Percentiles rank a stretch among this genome's conserved stretches.
Evolutionary conservation across 2,329 filamentous ascomycete genomes (phyloP).

Genomic region (Monilinia fructicola): DNA sequence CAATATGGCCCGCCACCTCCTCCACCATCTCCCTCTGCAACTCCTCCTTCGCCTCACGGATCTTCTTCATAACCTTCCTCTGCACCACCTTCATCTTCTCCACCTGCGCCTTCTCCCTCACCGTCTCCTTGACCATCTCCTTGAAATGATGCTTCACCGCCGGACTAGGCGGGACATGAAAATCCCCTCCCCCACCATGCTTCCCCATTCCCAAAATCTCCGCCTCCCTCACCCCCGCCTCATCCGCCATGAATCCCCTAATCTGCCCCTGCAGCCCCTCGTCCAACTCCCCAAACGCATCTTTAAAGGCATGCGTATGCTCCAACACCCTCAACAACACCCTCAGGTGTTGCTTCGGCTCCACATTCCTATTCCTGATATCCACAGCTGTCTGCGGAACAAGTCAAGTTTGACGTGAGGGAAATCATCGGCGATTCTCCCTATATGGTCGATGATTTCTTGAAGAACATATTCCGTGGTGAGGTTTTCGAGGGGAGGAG

Average conservation of each 20-base stretch:
- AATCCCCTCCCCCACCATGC: slow-evolving; percentile 27
- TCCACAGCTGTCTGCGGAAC: slow-evolving; percentile 39
- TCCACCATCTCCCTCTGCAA: slow-evolving; percentile 9
- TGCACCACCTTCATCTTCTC: neutral
- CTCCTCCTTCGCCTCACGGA: slow-evolving; percentile 18
- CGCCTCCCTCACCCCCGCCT: slow-evolving; percentile 25
- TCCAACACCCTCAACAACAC: slow-evolving; percentile 40
- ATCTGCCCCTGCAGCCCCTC: slow-evolving; percentile 38
- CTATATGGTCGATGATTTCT: slow-evolving; percentile 41
- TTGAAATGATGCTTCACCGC: slow-evolving; percentile 41
- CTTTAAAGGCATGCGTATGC: slow-evolving; percentile 37
- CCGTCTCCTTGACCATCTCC: slow-evolving; percentile 25
- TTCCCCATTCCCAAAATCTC: slow-evolving; percentile 32
- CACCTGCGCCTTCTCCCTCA: neutral
- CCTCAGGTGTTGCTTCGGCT: slow-evolving; percentile 40
- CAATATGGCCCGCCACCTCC: slow-evolving; percentile 1
- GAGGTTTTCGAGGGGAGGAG: slow-evolving; percentile 33
- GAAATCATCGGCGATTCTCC: slow-evolving; percentile 32
- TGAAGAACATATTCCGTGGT: slow-evolving; percentile 38
- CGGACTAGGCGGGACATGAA: slow-evolving; percentile 40
- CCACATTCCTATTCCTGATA: slow-evolving; percentile 36
- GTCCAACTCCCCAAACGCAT: slow-evolving; percentile 38
- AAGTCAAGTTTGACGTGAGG: slow-evolving; percentile 36
- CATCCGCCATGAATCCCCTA: slow-evolving; percentile 39
- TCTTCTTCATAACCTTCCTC: slow-evolving; percentile 23